phyloP scores from a whole-genome alignment of 2,329 filamentous ascomycete genomes.

The Moelleriella libera region DNA sequence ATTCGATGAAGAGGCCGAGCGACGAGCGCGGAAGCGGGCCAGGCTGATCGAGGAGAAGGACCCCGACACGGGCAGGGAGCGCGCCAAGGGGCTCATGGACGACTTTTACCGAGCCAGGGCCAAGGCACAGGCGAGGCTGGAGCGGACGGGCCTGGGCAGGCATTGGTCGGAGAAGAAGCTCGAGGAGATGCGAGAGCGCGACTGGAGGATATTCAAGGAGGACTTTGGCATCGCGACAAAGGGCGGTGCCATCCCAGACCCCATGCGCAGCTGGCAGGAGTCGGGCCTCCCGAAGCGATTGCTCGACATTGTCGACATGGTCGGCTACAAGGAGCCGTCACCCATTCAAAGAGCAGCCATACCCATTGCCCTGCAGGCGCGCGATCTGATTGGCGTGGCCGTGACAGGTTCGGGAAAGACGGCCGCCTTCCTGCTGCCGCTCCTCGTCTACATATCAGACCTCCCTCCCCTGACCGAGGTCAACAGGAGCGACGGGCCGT shows the following conservation, averaged over 20 bases:
- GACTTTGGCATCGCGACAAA: slow-evolving; percentile 96
- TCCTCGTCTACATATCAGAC: slow-evolving; percentile 89
- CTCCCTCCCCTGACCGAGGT: slow-evolving; percentile 71
- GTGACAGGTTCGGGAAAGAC: slow-evolving; percentile 98
- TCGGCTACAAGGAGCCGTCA: slow-evolving; percentile 85
- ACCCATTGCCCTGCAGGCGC: slow-evolving; percentile 79
- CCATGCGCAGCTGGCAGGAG: slow-evolving; percentile 90
- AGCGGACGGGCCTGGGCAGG: slow-evolving; percentile 66
- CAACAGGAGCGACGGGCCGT: slow-evolving; percentile 89
- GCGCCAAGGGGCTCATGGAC: slow-evolving; percentile 70
- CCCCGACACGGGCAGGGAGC: slow-evolving; percentile 56
- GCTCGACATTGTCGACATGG: slow-evolving; percentile 66
- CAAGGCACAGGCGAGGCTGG: slow-evolving; percentile 57
- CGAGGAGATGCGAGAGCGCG: slow-evolving; percentile 87
- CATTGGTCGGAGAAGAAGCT: slow-evolving; percentile 93
- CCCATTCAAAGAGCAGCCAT: slow-evolving; percentile 91
- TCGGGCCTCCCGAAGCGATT: slow-evolving; percentile 65
- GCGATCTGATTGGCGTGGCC: slow-evolving; percentile 95
- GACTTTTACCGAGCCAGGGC: slow-evolving; percentile 53
- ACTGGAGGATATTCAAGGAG: slow-evolving; percentile 99
- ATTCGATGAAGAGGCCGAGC: slow-evolving; percentile 40
- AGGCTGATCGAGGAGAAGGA: slow-evolving; percentile 63
- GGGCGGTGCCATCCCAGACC: slow-evolving; percentile 81
- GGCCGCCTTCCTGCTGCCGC: slow-evolving; percentile 79
- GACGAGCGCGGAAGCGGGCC: slow-evolving; percentile 42